Conservation (phyloP, 2,329 filamentous ascomycete species). For the Colletotrichum eremochloae region DNA sequence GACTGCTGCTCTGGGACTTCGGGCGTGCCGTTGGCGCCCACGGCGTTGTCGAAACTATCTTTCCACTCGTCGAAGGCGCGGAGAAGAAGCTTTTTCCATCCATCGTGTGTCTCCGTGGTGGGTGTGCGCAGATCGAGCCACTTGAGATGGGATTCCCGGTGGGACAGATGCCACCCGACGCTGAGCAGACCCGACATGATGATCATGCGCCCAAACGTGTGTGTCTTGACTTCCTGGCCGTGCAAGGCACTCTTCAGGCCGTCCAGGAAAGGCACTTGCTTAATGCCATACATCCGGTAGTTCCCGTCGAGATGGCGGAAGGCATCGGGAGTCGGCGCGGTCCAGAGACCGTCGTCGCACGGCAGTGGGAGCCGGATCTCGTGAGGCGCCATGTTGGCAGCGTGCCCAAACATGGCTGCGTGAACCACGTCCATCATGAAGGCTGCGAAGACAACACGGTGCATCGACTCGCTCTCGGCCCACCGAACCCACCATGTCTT, state of each 20-base stretch:
- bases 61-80: conserved; percentile 91
- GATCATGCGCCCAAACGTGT: conserved; percentile 89
- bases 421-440: conserved; percentile 93
- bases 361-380: conserved; percentile 89
- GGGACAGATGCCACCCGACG: conserved; percentile 92
- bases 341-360: conserved; percentile 90
- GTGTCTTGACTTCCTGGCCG: conserved; percentile 83
- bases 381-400: conserved; percentile 90
- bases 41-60: conserved; percentile 81
- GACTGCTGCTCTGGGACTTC: conserved; percentile 65
- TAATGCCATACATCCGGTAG: conserved; percentile 82
- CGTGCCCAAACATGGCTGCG: conserved; percentile 92
- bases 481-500: conserved; percentile 83
- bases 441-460: conserved; percentile 87
- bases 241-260: conserved; percentile 87
- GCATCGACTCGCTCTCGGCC: conserved; percentile 90
- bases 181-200: conserved; percentile 92
- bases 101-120: conserved; percentile 73
- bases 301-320: conserved; percentile 83
- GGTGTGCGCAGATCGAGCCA: conserved; percentile 78
- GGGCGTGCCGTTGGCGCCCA: conserved; percentile 56
- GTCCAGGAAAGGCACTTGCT: conserved; percentile 84
- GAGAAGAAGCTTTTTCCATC: conserved; percentile 83
- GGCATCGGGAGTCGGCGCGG: conserved; percentile 81
- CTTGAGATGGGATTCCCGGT: conserved; percentile 86